Conservation (phyloP, 1,284 basidiomycete genomes). For the Puccinia polysora region DNA sequence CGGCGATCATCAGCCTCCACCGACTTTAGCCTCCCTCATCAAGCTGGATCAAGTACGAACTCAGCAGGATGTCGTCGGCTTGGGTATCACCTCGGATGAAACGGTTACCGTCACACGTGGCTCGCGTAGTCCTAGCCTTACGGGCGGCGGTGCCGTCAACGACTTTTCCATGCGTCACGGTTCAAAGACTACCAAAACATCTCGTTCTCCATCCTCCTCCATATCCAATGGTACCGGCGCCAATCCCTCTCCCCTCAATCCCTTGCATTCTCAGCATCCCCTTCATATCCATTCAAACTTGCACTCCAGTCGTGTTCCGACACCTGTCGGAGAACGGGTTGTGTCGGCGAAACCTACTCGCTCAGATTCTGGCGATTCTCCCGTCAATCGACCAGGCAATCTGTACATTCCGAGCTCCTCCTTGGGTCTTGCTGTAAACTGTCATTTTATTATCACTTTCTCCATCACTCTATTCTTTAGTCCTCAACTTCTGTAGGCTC, state of each 20-base stretch:
- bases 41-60: slow-evolving; percentile 4
- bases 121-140: slow-evolving; percentile 9
- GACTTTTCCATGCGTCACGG: neutral
- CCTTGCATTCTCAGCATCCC: slow-evolving; percentile 11
- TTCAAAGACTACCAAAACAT: neutral
- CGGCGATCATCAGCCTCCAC: neutral
- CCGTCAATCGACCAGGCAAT: neutral
- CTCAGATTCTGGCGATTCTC: neutral
- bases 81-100: slow-evolving; percentile 45
- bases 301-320: neutral
- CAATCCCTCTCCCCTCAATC: slow-evolving; percentile 9
- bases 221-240: slow-evolving; percentile 1
- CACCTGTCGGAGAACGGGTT: neutral
- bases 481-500: neutral
- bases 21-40: slow-evolving; percentile 31
- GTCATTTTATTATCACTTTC: neutral
- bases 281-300: neutral
- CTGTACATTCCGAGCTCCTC: neutral
- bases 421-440: neutral
- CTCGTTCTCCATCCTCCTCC: slow-evolving; percentile 27
- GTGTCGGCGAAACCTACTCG: neutral
- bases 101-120: slow-evolving; percentile 51
- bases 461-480: neutral
- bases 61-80: slow-evolving; percentile 54
- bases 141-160: neutral